Percentiles rank a stretch among this genome's conserved stretches.
Conservation (phyloP, 495 filamentous ascomycete species). For the Aspergillus olivimuriae region DNA sequence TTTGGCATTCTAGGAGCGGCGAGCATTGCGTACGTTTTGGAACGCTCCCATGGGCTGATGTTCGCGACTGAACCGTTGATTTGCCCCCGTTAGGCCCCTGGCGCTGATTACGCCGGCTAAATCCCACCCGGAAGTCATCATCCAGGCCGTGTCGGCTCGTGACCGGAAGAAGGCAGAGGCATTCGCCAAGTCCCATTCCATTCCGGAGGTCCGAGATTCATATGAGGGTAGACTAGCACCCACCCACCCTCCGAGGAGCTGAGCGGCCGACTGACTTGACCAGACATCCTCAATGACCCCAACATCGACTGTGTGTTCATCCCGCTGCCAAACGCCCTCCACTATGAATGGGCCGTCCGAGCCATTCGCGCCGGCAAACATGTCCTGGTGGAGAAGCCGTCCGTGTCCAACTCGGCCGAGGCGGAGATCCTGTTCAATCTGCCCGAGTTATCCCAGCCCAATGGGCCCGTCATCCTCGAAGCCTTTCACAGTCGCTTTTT, state of each 20-base stretch:
- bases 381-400: constrained; percentile 54
- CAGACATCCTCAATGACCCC: constrained; percentile 47
- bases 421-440: constrained; percentile 38
- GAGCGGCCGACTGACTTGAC: too few relatives aligned
- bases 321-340: constrained; percentile 44
- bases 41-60: too few relatives aligned
- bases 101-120: too few relatives aligned
- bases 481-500: constrained; percentile 45
- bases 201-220: constrained; percentile 40
- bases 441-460: constrained; percentile 19
- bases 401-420: constrained; percentile 43
- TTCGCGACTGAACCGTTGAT: too few relatives aligned
- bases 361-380: constrained; percentile 50
- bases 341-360: constrained; percentile 49
- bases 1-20: too few relatives aligned
- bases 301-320: constrained; percentile 48
- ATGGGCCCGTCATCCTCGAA: constrained; percentile 41
- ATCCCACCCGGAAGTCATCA: constrained; percentile 49
- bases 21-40: too few relatives aligned
- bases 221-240: constrained; percentile 21
- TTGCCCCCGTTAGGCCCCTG: too few relatives aligned
- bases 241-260: background rate
- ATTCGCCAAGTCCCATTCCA: constrained; percentile 48
- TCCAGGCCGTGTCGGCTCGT: constrained; percentile 50
- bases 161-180: constrained; percentile 38